Evolutionary conservation across 805 yeast species (phyloP).

Genomic region (Metschnikowia aberdeeniae): DNA sequence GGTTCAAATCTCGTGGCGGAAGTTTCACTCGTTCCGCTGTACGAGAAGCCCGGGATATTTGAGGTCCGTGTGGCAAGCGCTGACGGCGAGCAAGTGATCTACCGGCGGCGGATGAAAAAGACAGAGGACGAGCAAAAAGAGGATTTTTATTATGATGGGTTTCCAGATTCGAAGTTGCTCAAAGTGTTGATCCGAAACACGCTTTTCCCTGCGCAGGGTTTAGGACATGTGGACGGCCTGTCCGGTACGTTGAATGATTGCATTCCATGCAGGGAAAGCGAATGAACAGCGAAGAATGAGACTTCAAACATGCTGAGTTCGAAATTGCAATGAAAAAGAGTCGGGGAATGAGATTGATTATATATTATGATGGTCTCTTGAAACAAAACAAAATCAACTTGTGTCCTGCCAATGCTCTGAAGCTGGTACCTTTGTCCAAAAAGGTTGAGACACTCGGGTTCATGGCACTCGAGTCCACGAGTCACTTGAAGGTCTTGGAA

Average conservation of each 20-base stretch:
- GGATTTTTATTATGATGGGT: constrained; percentile 54
- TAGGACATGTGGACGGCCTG: constrained; percentile 62
- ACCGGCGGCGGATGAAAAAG: constrained; percentile 50
- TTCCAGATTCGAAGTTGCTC: constrained; percentile 80
- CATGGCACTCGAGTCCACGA: neutral
- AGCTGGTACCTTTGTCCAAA: too few relatives aligned
- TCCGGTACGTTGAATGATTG: constrained; percentile 13
- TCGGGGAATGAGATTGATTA: too few relatives aligned
- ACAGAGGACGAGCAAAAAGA: constrained; percentile 27
- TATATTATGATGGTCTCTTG: too few relatives aligned
- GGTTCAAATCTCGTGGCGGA: constrained; percentile 37
- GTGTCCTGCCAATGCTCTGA: too few relatives aligned
- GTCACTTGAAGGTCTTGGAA: neutral
- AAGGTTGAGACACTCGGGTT: neutral
- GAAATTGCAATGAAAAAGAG: too few relatives aligned
- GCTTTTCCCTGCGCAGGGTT: constrained; percentile 47
- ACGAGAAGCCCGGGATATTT: constrained; percentile 23
- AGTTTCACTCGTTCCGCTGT: constrained; percentile 22
- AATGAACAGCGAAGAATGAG: neutral
- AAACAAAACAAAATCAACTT: too few relatives aligned
- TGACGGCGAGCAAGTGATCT: constrained; percentile 31
- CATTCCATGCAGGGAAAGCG: constrained; percentile 11
- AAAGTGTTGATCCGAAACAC: constrained; percentile 62
- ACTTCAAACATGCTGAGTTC: too few relatives aligned
- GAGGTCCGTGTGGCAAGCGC: constrained; percentile 9